A percentile compares a stretch with the other conserved stretches of the same genome.
Conservation (phyloP, 495 filamentous ascomycete species). For the Tuber brumale region DNA sequence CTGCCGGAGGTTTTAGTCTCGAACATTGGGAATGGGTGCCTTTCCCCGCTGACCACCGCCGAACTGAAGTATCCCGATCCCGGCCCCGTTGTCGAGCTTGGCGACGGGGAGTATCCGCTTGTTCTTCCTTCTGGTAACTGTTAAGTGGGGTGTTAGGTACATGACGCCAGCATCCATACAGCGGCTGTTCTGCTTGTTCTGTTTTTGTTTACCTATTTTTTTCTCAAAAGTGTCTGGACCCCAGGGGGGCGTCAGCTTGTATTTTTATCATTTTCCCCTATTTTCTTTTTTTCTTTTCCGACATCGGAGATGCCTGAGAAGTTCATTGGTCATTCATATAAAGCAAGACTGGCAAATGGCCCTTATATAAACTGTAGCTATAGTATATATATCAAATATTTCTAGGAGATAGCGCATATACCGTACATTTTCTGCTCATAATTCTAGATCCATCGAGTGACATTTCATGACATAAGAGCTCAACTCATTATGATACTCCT, state of each 20-base stretch:
- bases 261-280: background rate
- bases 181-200: background rate
- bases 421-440: too few species aligned
- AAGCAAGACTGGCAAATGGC: background rate
- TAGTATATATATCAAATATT: background rate
- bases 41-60: conserved; percentile 48
- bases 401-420: background rate
- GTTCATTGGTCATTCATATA: background rate
- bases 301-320: too few species aligned
- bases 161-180: background rate
- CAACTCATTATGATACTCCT: background rate
- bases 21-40: conserved; percentile 51
- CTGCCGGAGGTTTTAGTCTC: conserved; percentile 57
- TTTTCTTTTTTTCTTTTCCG: background rate
- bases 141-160: background rate
- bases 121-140: background rate
- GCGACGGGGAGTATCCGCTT: conserved; percentile 5
- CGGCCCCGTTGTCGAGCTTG: conserved; percentile 52
- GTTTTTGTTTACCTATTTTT: background rate
- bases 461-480: background rate
- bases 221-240: background rate
- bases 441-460: background rate
- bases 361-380: background rate
- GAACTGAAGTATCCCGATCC: conserved; percentile 68
- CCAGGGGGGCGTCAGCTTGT: background rate